phyloP scores from a whole-genome alignment of 2,329 filamentous ascomycete genomes.

The Calcarisporium arbuscula region DNA sequence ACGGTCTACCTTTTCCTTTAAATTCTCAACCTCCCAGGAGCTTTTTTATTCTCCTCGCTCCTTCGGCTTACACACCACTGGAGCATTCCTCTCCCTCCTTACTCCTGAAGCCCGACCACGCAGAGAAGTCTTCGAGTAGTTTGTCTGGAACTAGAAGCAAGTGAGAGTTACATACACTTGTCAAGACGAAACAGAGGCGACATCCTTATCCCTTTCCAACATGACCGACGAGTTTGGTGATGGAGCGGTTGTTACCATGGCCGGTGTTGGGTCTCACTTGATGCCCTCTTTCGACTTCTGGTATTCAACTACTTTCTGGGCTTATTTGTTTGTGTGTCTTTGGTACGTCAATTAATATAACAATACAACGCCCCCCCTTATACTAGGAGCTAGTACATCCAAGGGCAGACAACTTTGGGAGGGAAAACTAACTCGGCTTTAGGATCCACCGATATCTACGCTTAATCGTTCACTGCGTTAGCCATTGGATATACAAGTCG shows the following conservation, averaged over 20 bases:
- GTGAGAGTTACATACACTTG: conserved; percentile 2
- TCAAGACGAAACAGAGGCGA: conserved; percentile 3
- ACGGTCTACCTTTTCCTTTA: too few species aligned
- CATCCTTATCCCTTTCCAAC: conserved; percentile 5
- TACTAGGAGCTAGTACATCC: too few species aligned
- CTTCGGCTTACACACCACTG: too few species aligned
- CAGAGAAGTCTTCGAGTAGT: conserved; percentile 1
- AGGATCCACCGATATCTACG: conserved; percentile 87
- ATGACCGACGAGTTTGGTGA: conserved; percentile 7
- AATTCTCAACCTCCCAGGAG: too few species aligned
- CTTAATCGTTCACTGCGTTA: conserved; percentile 75
- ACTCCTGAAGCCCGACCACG: too few species aligned
- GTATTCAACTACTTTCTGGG: conserved; percentile 41
- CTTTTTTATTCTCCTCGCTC: too few species aligned
- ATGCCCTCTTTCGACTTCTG: conserved; percentile 23
- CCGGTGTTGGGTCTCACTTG: conserved; percentile 2
- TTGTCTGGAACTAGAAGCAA: background rate
- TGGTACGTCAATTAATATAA: conserved; percentile 36
- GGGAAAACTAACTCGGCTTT: conserved; percentile 7
- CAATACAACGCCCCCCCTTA: background rate
- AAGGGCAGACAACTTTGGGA: too few species aligned
- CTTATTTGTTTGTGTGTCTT: conserved; percentile 33
- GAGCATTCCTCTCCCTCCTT: too few species aligned
- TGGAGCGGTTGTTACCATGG: conserved; percentile 6
- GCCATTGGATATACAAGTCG: conserved; percentile 82